Base-by-base conservation (phyloP, 306 rosid species). In the Ceratonia siliqua region DNA sequence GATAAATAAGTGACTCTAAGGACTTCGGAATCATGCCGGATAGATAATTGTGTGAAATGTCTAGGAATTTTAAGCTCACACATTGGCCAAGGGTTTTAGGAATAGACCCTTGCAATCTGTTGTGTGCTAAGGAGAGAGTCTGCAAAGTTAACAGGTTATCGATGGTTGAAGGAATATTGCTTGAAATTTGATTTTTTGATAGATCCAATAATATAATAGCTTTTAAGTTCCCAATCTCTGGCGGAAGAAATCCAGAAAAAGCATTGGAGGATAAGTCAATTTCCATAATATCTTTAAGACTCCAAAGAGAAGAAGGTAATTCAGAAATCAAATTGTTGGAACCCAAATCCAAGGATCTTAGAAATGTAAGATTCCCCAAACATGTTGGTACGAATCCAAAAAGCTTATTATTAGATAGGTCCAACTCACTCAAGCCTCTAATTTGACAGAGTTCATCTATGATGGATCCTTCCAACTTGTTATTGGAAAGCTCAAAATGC, bases 261-360 rank as follows among this genome's bases (percentile, higher is more conserved):
- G 36, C 32, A 43, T 78, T 70, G 25, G 73, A 78, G 24, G 82
- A 78, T 11, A 78, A 21, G 72, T 70, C 12, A 8, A 78, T 0
- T 7, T 14, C 9, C 49, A 78, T 21, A 25, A 78, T 54, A 71
- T 78, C 24, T 36, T 15, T 36, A 8, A 79, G 61, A 21, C 9
- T 21, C 74, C 74, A 72, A 2, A 79, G 17, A 0, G 74, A 14
- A 6, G 64, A 46, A 0, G 75, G 84, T 14, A 79, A 17, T 14
- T 13, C 8, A 25, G 66, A 67, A 38, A 17, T 59, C 2, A 81
- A 70, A 5, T 52, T 50, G 53, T 75, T 81, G 11, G 41, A 68
- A 20, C n/a, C 27, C 6, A 80, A 15, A 8, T 36, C 17, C 2
- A 80, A 14, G 27, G 7, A 4, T 38, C 79, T 73, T 41, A 74